Evolutionary conservation across 306 rosid genomes (phyloP).

Genomic region (Erythrophleum fordii): DNA sequence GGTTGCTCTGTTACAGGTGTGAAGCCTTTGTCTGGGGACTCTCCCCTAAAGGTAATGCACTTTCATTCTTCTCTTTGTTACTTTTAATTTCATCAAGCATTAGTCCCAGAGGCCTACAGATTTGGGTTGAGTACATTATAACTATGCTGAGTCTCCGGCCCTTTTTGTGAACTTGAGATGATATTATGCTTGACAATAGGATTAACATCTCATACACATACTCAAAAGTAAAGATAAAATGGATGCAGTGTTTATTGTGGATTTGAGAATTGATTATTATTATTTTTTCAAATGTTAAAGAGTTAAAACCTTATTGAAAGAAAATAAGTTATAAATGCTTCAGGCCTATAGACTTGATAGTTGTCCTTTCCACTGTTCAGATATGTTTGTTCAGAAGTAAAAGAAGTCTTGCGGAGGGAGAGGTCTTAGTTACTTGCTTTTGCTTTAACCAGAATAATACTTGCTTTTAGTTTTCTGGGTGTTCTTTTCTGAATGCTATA

Average conservation of each 20-base stretch:
- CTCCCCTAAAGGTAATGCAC: slow-evolving; percentile 67
- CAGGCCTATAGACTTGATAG: neutral
- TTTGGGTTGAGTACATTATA: neutral
- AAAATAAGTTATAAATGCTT: neutral
- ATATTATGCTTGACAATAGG: neutral
- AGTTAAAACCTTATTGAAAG: neutral
- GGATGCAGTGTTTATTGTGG: neutral
- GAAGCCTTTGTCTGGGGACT: slow-evolving; percentile 82
- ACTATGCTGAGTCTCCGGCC: neutral
- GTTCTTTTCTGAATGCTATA: neutral
- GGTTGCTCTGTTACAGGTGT: slow-evolving; percentile 87
- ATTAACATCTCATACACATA: neutral
- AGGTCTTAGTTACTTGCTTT: neutral
- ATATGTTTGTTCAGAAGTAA: neutral
- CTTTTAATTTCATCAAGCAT: slow-evolving; percentile 4
- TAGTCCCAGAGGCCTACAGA: neutral
- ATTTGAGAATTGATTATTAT: neutral
- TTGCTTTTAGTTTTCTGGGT: neutral
- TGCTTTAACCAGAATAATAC: neutral
- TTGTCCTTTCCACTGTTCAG: neutral
- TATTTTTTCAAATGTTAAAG: neutral
- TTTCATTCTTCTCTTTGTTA: neutral
- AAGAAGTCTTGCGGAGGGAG: neutral
- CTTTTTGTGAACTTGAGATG: neutral
- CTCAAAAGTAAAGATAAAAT: neutral